Percentiles rank a stretch among this genome's conserved stretches.
phyloP scores from a whole-genome alignment of 2,329 filamentous ascomycete genomes.

The Nothophaeocryptopus gaeumannii region DNA sequence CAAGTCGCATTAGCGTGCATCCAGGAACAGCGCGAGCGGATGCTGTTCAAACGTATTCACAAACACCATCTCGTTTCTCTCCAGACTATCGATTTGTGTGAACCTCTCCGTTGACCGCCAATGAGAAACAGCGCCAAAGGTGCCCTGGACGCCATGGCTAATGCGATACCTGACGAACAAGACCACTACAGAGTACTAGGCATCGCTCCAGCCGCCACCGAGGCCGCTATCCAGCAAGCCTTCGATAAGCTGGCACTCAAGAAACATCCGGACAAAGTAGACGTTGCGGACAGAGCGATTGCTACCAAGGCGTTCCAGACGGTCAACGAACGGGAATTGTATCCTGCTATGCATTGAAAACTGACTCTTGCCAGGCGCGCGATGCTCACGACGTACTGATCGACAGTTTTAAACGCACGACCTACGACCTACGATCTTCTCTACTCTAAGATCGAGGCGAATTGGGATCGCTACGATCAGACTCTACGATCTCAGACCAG shows the following conservation, averaged over 20 bases:
- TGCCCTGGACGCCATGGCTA: too few species aligned
- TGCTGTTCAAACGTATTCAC: too few species aligned
- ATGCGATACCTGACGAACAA: neutral
- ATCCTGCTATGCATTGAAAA: too few species aligned
- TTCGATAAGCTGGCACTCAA: constrained; percentile 7
- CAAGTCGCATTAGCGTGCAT: too few species aligned
- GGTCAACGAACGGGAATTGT: too few species aligned
- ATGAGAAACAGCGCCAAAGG: too few species aligned
- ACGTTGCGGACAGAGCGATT: neutral
- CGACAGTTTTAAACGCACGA: neutral
- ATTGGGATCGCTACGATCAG: constrained; percentile 12
- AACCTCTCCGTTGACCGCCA: too few species aligned
- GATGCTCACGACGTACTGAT: constrained; percentile 3
- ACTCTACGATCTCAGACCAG: too few species aligned
- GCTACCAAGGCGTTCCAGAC: constrained; percentile 4
- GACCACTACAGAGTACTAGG: constrained; percentile 11
- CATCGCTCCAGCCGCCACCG: neutral
- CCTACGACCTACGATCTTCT: neutral
- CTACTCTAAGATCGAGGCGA: constrained; percentile 2
- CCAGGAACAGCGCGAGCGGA: too few species aligned
- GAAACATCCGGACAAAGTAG: constrained; percentile 5
- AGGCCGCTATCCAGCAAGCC: constrained; percentile 2
- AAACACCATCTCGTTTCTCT: too few species aligned
- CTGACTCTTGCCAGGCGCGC: neutral
- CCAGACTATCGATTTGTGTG: too few species aligned